These are phyloP conservation scores for Psilocybe cubensis DNA, from an alignment of 768 basidiomycete genomes.

Conservation along the genomic window DNA sequence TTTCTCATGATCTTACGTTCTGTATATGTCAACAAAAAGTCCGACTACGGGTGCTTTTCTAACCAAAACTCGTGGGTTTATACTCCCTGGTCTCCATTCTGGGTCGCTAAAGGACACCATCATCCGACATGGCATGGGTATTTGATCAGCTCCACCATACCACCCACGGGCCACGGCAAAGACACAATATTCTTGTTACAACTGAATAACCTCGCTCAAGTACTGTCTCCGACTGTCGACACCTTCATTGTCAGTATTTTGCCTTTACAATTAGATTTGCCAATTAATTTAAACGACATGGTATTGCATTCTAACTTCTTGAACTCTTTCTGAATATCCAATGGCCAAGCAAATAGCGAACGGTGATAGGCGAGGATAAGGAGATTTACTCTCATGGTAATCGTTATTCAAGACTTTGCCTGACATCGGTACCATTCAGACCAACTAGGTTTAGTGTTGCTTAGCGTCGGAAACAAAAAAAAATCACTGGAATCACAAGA, in stretches of 20 bases:
- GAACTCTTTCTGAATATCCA: background rate
- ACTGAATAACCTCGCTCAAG: no score
- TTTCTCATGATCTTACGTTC: slow-evolving; percentile 25
- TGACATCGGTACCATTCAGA: slow-evolving; percentile 4
- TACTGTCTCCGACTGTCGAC: no score
- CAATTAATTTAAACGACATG: background rate
- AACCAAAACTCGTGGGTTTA: slow-evolving; percentile 19
- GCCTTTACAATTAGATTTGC: no score
- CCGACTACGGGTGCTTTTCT: slow-evolving; percentile 23
- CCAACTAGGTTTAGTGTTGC: background rate
- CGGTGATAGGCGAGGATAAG: background rate
- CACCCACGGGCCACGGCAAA: background rate
- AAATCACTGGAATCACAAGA: background rate
- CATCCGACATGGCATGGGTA: slow-evolving; percentile 32
- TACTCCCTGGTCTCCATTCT: slow-evolving; percentile 24
- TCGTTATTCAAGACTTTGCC: background rate
- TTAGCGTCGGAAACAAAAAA: background rate
- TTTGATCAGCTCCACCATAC: slow-evolving; percentile 23
- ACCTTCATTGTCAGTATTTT: no score
- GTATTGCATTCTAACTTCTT: background rate
- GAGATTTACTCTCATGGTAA: background rate
- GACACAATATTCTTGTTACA: background rate
- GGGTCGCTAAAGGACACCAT: slow-evolving; percentile 19
- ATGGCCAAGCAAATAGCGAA: background rate
- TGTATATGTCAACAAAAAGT: slow-evolving; percentile 18